phyloP scores from a whole-genome alignment of 495 filamentous ascomycete genomes.

The Xanthoparmelia taractica region DNA sequence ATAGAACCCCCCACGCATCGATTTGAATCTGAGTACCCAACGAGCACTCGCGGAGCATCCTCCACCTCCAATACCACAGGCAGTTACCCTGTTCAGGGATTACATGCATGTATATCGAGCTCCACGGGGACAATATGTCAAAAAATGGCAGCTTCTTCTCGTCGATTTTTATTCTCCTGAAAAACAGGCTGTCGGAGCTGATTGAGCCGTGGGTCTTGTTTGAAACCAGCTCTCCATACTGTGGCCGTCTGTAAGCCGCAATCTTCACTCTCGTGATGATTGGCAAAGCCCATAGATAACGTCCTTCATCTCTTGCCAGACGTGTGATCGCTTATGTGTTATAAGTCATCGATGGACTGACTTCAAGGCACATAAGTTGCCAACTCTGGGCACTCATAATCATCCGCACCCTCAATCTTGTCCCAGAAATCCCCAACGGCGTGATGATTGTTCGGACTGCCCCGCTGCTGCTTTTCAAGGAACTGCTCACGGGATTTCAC shows the following conservation, averaged over 20 bases:
- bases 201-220: neutral
- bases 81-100: neutral
- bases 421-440: constrained; percentile 6
- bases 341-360: neutral
- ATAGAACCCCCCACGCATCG: too few species aligned
- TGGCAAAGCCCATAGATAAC: neutral
- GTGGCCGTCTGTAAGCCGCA: neutral
- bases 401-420: constrained; percentile 2
- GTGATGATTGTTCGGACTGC: constrained; percentile 5
- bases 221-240: neutral
- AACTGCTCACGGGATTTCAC: constrained; percentile 10
- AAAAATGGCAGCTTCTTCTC: neutral
- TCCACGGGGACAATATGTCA: neutral
- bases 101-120: neutral
- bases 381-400: constrained; percentile 8
- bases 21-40: neutral
- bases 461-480: constrained; percentile 11
- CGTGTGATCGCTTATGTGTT: neutral
- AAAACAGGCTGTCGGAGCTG: neutral
- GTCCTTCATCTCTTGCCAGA: neutral
- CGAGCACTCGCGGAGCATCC: neutral
- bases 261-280: neutral
- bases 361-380: constrained; percentile 3
- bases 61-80: neutral
- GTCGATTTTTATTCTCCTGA: neutral